phyloP scores from a whole-genome alignment of 2,329 filamentous ascomycete genomes.

The Plenodomus lindquistii region DNA sequence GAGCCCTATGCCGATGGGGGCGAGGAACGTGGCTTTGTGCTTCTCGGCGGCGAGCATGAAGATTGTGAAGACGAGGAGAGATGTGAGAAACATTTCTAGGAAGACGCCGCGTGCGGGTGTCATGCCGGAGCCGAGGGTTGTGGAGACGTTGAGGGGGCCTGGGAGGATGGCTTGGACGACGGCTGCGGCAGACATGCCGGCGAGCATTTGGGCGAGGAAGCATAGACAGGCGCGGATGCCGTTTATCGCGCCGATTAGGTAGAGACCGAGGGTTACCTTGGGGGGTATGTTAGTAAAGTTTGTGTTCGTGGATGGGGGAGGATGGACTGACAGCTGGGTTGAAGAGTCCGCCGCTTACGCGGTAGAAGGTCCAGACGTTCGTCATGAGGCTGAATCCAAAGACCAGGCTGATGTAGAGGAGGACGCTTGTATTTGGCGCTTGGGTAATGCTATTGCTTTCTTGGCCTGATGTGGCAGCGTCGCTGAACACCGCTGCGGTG shows the following conservation, averaged over 20 bases:
- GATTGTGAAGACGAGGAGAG: background rate
- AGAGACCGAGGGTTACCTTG: background rate
- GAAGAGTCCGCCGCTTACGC: background rate
- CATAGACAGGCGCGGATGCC: constrained; percentile 48
- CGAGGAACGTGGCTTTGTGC: background rate
- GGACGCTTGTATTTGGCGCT: constrained; percentile 19
- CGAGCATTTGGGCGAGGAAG: constrained; percentile 43
- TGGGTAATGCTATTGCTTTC: constrained; percentile 8
- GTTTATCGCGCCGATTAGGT: constrained; percentile 45
- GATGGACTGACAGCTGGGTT: constrained; percentile 32
- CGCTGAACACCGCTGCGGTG: constrained; percentile 17
- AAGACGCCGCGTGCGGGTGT: constrained; percentile 40
- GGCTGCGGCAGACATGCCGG: constrained; percentile 48
- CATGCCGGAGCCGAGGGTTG: constrained; percentile 45
- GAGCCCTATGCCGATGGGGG: background rate
- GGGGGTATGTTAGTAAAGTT: no score
- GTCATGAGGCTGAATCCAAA: background rate
- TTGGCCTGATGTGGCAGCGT: no score
- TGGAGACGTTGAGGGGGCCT: constrained; percentile 48
- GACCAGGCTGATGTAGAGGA: constrained; percentile 18
- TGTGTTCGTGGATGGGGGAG: no score
- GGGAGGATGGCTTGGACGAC: constrained; percentile 51
- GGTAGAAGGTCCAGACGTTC: background rate
- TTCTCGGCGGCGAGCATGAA: background rate
- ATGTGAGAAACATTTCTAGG: constrained; percentile 12